Evolutionary conservation across 306 rosid genomes (phyloP).

Genomic region (Citrullus colocynthis): DNA sequence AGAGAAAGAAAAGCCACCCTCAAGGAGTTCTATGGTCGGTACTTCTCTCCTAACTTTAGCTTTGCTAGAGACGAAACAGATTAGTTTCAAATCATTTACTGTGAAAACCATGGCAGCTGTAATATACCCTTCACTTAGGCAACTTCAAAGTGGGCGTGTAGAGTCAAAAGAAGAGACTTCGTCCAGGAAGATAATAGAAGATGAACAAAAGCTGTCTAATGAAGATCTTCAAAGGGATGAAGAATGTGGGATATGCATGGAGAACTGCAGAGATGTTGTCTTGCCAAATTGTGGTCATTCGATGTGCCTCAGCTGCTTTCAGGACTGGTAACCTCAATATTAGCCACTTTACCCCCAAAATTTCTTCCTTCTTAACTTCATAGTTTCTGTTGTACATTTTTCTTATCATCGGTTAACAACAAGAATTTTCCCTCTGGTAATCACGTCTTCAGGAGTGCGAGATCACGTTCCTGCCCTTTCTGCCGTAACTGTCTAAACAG

Average conservation of each 20-base stretch:
- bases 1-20: slow-evolving; percentile 48
- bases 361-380: neutral
- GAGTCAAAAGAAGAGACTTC: slow-evolving; percentile 19
- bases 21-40: slow-evolving; percentile 54
- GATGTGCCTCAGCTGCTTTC: slow-evolving; percentile 58
- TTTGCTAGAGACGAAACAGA: neutral
- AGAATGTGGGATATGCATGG: slow-evolving; percentile 83
- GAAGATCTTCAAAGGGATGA: slow-evolving; percentile 35
- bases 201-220: slow-evolving; percentile 8
- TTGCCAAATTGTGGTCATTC: slow-evolving; percentile 71
- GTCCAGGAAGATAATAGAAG: slow-evolving; percentile 22
- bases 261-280: slow-evolving; percentile 41
- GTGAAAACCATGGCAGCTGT: slow-evolving; percentile 40
- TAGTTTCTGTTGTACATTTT: neutral
- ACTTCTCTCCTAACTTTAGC: slow-evolving; percentile 6
- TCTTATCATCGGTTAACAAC: neutral
- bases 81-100: neutral
- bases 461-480: slow-evolving; percentile 76
- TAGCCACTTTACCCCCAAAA: neutral
- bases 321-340: slow-evolving; percentile 34
- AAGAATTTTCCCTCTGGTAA: neutral
- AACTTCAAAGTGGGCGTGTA: slow-evolving; percentile 43
- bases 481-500: slow-evolving; percentile 49
- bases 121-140: slow-evolving; percentile 57
- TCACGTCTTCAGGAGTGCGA: slow-evolving; percentile 31